These are phyloP conservation scores for Gastrolobium bilobum DNA, from an alignment of 306 rosid genomes.

Conservation along the genomic window DNA sequence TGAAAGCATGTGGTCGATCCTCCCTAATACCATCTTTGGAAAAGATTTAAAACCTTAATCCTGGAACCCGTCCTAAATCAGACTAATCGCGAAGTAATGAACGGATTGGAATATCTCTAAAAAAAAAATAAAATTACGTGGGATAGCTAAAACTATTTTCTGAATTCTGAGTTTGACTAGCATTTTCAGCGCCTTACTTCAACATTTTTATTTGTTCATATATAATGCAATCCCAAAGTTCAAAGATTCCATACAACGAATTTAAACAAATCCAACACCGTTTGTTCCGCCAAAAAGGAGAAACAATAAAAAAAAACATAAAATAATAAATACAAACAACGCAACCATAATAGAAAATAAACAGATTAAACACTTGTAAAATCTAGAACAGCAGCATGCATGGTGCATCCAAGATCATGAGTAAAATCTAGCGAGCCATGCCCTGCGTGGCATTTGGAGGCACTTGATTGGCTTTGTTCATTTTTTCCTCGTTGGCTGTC, in stretches of 20 bases:
- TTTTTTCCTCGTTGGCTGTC: conserved; percentile 33
- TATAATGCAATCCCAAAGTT: too few relatives aligned
- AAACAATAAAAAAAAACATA: not conserved
- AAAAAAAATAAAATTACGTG: too few relatives aligned
- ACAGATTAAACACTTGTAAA: not conserved
- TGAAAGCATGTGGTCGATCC: too few relatives aligned
- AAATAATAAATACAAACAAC: not conserved
- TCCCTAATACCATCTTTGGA: too few relatives aligned
- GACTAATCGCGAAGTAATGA: too few relatives aligned
- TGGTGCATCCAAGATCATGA: not conserved
- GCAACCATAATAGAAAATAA: not conserved
- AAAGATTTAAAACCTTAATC: too few relatives aligned
- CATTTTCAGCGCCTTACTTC: too few relatives aligned
- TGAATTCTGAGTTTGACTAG: too few relatives aligned
- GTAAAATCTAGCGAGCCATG: conserved; percentile 41
- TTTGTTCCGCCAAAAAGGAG: not conserved
- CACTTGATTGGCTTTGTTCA: conserved; percentile 25
- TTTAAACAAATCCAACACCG: not conserved
- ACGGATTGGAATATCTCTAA: too few relatives aligned
- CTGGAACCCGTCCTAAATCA: too few relatives aligned
- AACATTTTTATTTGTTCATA: too few relatives aligned
- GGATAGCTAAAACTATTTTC: too few relatives aligned
- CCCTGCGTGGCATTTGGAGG: conserved; percentile 29
- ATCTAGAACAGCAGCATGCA: not conserved
- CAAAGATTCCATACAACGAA: not conserved